These are phyloP conservation scores for Eucalyptus shirleyi DNA, from an alignment of 345 rosid genomes.

Conservation along the genomic window DNA sequence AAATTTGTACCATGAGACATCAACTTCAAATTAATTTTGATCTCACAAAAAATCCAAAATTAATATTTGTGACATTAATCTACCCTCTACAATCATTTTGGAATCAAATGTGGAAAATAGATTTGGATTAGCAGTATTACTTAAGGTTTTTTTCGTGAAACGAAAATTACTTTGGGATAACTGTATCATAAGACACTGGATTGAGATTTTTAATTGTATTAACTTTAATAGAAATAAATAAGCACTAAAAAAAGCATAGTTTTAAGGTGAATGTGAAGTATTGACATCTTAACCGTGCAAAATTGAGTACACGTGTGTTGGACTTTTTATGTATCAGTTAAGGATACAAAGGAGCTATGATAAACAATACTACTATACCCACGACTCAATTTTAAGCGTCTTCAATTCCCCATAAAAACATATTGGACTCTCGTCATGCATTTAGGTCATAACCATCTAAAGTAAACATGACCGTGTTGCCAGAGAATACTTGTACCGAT, in stretches of 20 bases:
- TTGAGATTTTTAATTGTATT: not conserved
- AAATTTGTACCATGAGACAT: not conserved
- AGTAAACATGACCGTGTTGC: not conserved
- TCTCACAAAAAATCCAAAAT: not conserved
- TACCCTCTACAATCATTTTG: too few relatives aligned
- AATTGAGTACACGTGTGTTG: not conserved
- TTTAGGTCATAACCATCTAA: not conserved
- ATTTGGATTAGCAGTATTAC: too few relatives aligned
- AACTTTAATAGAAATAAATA: not conserved
- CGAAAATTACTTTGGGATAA: not conserved
- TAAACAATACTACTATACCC: not conserved
- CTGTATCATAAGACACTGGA: not conserved
- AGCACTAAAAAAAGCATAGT: not conserved
- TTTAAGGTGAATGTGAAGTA: not conserved
- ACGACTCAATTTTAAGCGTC: not conserved
- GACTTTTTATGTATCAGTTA: too few relatives aligned
- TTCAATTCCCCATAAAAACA: not conserved
- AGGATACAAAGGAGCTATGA: not conserved
- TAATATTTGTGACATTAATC: too few relatives aligned
- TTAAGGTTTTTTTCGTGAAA: not conserved
- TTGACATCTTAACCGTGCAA: not conserved
- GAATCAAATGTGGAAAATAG: too few relatives aligned
- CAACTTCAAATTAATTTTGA: not conserved
- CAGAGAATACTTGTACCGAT: not conserved
- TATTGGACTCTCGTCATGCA: too few relatives aligned